A percentile compares a stretch with the other conserved stretches of the same genome.
phyloP scores from a whole-genome alignment of 1,284 basidiomycete genomes.

The Phellinidium pouzarii region DNA sequence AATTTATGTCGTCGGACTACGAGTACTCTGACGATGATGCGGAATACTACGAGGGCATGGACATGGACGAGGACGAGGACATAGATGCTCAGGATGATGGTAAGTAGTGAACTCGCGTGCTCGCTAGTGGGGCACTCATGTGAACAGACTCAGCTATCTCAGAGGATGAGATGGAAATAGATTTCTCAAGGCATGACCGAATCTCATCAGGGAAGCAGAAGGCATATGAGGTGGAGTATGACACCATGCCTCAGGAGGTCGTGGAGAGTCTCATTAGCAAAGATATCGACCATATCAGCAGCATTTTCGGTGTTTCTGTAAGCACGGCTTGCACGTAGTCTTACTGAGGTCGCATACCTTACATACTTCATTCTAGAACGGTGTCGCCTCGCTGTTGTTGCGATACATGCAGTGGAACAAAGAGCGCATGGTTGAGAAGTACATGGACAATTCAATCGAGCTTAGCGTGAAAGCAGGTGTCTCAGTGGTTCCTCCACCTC shows the following conservation, averaged over 20 bases:
- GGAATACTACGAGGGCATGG: slow-evolving; percentile 58
- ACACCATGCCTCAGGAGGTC: slow-evolving; percentile 64
- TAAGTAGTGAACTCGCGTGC: neutral
- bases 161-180: slow-evolving; percentile 24
- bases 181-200: slow-evolving; percentile 55
- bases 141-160: slow-evolving; percentile 14
- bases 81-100: slow-evolving; percentile 32
- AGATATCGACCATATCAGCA: slow-evolving; percentile 79
- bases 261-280: slow-evolving; percentile 72
- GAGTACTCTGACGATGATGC: slow-evolving; percentile 65
- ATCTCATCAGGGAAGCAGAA: slow-evolving; percentile 54
- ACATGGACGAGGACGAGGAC: slow-evolving; percentile 64
- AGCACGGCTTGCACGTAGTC: slow-evolving; percentile 30
- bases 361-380: slow-evolving; percentile 26
- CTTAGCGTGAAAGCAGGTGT: slow-evolving; percentile 69
- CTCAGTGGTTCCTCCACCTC: slow-evolving; percentile 30
- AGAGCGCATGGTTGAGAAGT: slow-evolving; percentile 91
- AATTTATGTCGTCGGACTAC: slow-evolving; percentile 65
- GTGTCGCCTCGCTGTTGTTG: slow-evolving; percentile 72
- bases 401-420: slow-evolving; percentile 93
- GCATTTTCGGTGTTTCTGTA: slow-evolving; percentile 82
- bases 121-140: neutral
- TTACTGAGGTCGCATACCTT: slow-evolving; percentile 20
- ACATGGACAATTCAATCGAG: slow-evolving; percentile 80
- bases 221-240: slow-evolving; percentile 72